Conservation (phyloP, 352 stramenopile species). For the Globisporangium radiosum region DNA sequence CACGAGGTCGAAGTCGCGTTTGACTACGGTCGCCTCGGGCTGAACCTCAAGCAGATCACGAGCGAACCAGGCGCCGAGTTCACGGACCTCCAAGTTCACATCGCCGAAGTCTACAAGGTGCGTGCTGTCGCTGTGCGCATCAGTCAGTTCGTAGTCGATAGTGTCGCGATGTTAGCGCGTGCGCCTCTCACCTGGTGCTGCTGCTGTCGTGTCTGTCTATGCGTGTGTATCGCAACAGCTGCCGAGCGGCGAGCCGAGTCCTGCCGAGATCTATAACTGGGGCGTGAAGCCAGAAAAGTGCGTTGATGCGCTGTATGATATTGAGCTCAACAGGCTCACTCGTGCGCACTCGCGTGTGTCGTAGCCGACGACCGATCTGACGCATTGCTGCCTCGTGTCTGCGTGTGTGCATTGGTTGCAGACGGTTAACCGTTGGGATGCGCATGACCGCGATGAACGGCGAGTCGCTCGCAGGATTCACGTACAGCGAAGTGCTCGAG, state of each 20-base stretch:
- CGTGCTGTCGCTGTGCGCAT: neutral
- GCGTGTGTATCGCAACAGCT: constrained; percentile 23
- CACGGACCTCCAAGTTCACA: constrained; percentile 71
- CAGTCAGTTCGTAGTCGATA: no score
- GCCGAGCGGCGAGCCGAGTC: constrained; percentile 70
- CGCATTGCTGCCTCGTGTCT: no score
- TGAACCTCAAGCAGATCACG: constrained; percentile 83
- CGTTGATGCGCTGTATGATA: neutral
- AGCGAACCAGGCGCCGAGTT: constrained; percentile 63
- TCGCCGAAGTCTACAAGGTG: constrained; percentile 80
- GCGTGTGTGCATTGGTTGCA: constrained; percentile 2
- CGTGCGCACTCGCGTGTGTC: neutral
- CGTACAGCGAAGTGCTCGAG: constrained; percentile 76
- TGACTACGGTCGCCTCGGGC: constrained; percentile 59
- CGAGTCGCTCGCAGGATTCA: constrained; percentile 65
- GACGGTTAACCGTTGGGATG: constrained; percentile 69
- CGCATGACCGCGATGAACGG: constrained; percentile 81
- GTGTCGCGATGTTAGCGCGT: no score
- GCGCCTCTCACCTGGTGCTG: no score
- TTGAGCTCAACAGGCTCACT: neutral
- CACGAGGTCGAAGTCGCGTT: constrained; percentile 84
- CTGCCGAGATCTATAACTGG: constrained; percentile 88
- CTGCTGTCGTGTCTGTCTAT: neutral
- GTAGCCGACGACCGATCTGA: no score
- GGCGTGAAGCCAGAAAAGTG: constrained; percentile 84